phyloP scores from a whole-genome alignment of 169 alveolate genomes.

The Neospora caninum region DNA sequence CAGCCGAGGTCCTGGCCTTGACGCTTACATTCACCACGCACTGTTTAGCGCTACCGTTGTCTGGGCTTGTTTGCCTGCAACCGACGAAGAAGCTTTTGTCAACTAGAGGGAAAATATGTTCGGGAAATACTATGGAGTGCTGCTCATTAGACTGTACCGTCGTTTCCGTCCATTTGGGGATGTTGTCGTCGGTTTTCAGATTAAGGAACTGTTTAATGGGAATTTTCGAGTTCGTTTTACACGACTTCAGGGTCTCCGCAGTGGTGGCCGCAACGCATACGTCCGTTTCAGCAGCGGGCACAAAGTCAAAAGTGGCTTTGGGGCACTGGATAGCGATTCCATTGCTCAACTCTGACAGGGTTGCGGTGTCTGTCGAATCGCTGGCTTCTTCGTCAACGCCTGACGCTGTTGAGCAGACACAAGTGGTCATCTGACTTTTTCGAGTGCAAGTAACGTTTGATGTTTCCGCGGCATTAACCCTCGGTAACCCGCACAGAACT shows the following conservation, averaged over 20 bases:
- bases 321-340: not conserved
- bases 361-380: not conserved
- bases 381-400: no score
- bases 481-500: no score
- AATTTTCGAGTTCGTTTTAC: not conserved
- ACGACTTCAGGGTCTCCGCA: not conserved
- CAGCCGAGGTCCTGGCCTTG: not conserved
- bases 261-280: not conserved
- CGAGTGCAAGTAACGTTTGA: no score
- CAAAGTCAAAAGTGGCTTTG: not conserved
- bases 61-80: not conserved
- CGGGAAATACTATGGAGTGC: no score
- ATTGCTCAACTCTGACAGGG: not conserved
- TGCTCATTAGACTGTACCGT: no score
- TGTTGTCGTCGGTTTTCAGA: not conserved
- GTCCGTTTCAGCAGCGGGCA: not conserved
- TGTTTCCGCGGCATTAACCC: no score
- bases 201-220: not conserved
- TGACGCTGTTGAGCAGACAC: no score
- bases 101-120: not conserved
- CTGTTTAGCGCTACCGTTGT: not conserved
- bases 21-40: not conserved
- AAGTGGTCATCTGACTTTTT: no score
- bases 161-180: not conserved
- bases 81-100: constrained; percentile 7